Evolutionary conservation across 2,329 filamentous ascomycete species (phyloP), one percentile per base, ranked within the genome.

Genomic region (Fusarium algeriense): DNA sequence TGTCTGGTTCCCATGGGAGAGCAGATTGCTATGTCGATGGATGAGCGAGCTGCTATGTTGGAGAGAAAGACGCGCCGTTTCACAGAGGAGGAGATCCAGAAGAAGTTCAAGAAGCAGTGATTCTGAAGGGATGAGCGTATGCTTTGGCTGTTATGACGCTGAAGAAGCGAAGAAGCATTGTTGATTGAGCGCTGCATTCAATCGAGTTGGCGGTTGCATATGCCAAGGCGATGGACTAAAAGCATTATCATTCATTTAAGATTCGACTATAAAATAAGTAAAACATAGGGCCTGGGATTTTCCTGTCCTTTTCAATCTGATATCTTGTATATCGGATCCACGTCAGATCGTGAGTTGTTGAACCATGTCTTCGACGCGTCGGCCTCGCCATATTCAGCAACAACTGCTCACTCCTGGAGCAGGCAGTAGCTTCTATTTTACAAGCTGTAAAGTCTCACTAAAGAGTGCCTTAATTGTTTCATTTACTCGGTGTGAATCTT

Each of bases 1-100:
- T 91, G 92, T 67, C 78, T 95, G 50, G 91, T 95, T 17, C 93
- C 93, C 0, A 91, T 95, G 41, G 92, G 92, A 1, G 85, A 89
- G 3, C 93, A 95, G 82, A 88, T 91, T 43, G 80, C 82, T 9
- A 87, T 94, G 87, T 89, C 84, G 0, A 82, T 91, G 70, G 86
- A 90, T 26, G 73, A 73, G 41, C 54, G 74, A 15, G 50, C 68
- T 38, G 67, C 67, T 28, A 67, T 76, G 40, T 30, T 77, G 28
- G 62, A 74, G 52, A 71, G 62, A n/a, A 70, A 74, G 14, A 76
- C 75, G 4, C 68, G 73, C 26, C 69, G 61, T 30, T 76, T 76
- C 48, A 67, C 74, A 4, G 73, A 76, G 52, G 74, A 76, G 12
- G 65, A 76, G 59, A 76, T 76, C 11, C 64, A 48, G 17, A 65